Percentiles rank a stretch among this genome's conserved stretches.
Evolutionary conservation across 108 stramenopile genomes (phyloP).

Genomic region (Fragilaria radians): DNA sequence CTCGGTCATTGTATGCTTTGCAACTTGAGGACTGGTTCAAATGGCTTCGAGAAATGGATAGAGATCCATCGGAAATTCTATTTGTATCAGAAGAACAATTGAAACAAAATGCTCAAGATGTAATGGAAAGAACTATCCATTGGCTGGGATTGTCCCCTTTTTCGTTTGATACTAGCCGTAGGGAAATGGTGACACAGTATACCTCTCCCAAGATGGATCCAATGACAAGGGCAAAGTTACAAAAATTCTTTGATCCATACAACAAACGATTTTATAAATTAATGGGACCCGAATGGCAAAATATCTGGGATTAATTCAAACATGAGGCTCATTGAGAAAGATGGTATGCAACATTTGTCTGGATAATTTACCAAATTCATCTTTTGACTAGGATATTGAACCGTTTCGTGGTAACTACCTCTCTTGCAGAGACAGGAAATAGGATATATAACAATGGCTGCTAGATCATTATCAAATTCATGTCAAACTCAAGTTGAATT

Average conservation of each 20-base stretch:
- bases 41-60: constrained; percentile 6
- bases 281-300: constrained; percentile 3
- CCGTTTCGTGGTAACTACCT: neutral
- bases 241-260: constrained; percentile 11
- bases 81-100: constrained; percentile 11
- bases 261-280: constrained; percentile 8
- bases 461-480: neutral
- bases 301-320: neutral
- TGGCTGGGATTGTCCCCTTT: neutral
- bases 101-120: neutral
- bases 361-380: neutral
- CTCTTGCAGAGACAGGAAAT: neutral
- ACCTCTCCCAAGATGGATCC: constrained; percentile 1
- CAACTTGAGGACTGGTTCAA: constrained; percentile 23
- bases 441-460: neutral
- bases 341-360: neutral
- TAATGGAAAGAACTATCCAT: neutral
- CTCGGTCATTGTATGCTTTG: constrained; percentile 13
- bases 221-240: constrained; percentile 2
- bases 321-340: neutral
- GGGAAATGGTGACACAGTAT: constrained; percentile 1
- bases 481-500: too few relatives aligned
- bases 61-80: constrained; percentile 11
- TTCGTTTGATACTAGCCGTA: neutral
- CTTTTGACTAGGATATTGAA: neutral